Evolutionary conservation across 225 moss, liverwort and hornwort species (phyloP), one percentile per base, ranked within the genome.

Genomic region (Ulota crispa): DNA sequence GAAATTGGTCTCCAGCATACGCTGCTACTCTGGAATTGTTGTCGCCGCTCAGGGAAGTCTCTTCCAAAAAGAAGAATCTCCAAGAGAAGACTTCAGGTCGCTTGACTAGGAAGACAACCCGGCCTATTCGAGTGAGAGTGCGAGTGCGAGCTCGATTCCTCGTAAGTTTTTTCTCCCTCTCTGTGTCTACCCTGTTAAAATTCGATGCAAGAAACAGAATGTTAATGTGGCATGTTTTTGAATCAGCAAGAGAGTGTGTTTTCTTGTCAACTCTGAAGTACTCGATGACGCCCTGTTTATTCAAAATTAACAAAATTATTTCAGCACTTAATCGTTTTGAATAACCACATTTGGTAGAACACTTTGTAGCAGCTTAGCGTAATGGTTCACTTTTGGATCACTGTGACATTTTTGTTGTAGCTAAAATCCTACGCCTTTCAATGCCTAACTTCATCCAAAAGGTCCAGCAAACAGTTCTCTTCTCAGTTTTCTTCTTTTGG

Each of bases 21-120:
- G 61, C 79, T 28, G 85, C 85, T n/a, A 85, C 88, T 6, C 67
- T 88, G 15, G 85, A 88, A 77, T 80, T 88, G 36, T 56, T 88
- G 67, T 82, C 88, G 41, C 88, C 88, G 68, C 16, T 75, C 20
- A 71, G 79, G 16, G 73, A 63, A 23, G 47, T 57, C 30, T 63
- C 84, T 41, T 84, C 81, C 61, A 84, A 64, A 73, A 82, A 64
- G n/a, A 55, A 8, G 28, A 69, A 16, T 42, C 11, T 28, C 23
- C 84, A n/a, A 6, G 60, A 16, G 68, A 80, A 61, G 53, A 23
- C 72, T 4, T 66, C 54, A 23, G 57, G 66, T 26, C 80, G 75
- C 9, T 67, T 24, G 13, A 54, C 11, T 61, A 63, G 82, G 64
- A 79, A 66, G 54, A 41, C 39, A 23, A 21, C 78, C 36, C 64